Evolutionary conservation across 306 rosid genomes (phyloP).

Genomic region (Malus sieversii): DNA sequence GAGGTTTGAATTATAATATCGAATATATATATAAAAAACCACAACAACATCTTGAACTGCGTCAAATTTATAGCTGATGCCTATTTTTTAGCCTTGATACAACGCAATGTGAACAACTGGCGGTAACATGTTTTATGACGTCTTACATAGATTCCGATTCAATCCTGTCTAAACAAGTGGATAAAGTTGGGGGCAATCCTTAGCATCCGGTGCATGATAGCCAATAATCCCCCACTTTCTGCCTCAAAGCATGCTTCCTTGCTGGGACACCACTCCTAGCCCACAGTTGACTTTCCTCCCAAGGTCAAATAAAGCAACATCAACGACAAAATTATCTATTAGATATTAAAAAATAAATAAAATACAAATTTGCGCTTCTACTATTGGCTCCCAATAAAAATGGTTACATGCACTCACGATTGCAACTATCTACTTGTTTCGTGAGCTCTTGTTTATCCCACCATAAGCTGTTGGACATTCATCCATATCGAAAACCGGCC

Average conservation of each 20-base stretch:
- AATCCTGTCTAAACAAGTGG: not conserved
- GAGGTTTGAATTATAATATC: too few species aligned
- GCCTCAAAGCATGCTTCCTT: conserved; percentile 35
- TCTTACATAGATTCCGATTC: not conserved
- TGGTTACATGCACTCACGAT: not conserved
- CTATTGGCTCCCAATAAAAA: not conserved
- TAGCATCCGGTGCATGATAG: not conserved
- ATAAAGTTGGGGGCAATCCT: not conserved
- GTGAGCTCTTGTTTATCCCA: not conserved
- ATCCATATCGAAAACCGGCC: not conserved
- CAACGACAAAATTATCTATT: not conserved
- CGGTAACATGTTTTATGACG: not conserved
- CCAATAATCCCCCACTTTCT: conserved; percentile 13
- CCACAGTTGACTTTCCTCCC: conserved; percentile 17
- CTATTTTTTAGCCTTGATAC: too few species aligned
- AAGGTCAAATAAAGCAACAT: conserved; percentile 29
- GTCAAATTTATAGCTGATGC: fast-evolving
- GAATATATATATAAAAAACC: too few species aligned
- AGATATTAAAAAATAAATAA: not conserved
- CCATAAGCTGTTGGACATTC: not conserved
- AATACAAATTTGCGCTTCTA: not conserved
- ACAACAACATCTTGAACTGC: too few species aligned
- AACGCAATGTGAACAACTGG: not conserved
- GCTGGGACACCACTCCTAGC: conserved; percentile 20
- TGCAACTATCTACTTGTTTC: not conserved